Evolutionary conservation across 495 filamentous ascomycete genomes (phyloP).

Genomic region (Penicillium fimorum): DNA sequence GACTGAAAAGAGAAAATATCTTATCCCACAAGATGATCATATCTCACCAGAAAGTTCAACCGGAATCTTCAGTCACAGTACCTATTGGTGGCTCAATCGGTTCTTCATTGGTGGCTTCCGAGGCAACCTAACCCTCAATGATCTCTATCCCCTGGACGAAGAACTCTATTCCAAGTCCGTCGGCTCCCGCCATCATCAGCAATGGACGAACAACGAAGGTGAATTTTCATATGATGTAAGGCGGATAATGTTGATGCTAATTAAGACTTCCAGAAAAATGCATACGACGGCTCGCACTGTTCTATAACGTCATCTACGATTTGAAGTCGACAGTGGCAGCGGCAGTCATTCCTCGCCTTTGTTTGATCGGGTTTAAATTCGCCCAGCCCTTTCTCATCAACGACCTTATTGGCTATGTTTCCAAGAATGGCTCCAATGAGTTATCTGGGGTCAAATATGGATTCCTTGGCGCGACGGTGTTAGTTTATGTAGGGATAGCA

Average conservation of each 20-base stretch:
- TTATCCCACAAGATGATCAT: neutral
- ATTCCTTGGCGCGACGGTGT: constrained; percentile 1
- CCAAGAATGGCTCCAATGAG: neutral
- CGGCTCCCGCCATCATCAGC: neutral
- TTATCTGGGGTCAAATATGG: constrained; percentile 2
- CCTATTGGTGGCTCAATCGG: neutral
- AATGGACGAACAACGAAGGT: neutral
- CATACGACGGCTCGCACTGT: neutral
- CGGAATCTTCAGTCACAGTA: neutral
- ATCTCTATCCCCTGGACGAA: neutral
- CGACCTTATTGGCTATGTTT: neutral
- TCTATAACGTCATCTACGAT: neutral
- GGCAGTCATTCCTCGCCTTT: constrained; percentile 1
- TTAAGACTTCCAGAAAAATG: neutral
- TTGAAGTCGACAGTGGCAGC: neutral
- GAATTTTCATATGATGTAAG: neutral
- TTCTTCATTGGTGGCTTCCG: neutral
- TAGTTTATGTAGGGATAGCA: constrained; percentile 1
- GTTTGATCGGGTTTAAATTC: constrained; percentile 5
- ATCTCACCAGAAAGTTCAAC: neutral
- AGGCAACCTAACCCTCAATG: neutral
- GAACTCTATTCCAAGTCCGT: neutral
- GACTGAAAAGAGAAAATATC: neutral
- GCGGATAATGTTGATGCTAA: too few species aligned
- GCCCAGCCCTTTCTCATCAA: constrained; percentile 10